Percentiles rank a stretch among this genome's conserved stretches.
Evolutionary conservation across 441 rosid genomes (phyloP).

Genomic region (Gossypium davidsonii): DNA sequence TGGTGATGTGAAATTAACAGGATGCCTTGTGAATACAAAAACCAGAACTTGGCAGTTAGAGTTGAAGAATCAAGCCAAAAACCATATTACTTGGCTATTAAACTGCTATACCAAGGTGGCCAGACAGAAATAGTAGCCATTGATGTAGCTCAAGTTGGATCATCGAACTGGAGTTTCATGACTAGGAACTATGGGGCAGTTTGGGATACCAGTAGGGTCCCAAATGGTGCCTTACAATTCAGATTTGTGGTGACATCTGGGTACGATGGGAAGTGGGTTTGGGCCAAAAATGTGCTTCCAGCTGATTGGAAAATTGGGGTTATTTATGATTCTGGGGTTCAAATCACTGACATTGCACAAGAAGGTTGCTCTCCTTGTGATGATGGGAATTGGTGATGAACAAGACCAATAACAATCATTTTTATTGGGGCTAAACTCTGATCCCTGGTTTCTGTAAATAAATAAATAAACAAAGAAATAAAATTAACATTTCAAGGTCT

Average conservation of each 20-base stretch:
- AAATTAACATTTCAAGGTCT: neutral
- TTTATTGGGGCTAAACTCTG: no score
- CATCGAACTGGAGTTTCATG: slow-evolving; percentile 61
- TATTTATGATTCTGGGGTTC: slow-evolving; percentile 58
- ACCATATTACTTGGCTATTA: slow-evolving; percentile 67
- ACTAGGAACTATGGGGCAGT: slow-evolving; percentile 65
- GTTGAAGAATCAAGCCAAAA: slow-evolving; percentile 81
- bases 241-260: slow-evolving; percentile 67
- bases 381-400: slow-evolving; percentile 42
- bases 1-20: slow-evolving; percentile 27
- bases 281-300: slow-evolving; percentile 68
- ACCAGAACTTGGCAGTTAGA: slow-evolving; percentile 55
- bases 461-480: no score
- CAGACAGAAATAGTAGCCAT: slow-evolving; percentile 77
- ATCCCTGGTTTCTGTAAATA: no score
- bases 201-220: slow-evolving; percentile 62
- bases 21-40: slow-evolving; percentile 68
- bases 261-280: slow-evolving; percentile 71
- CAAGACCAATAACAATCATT: no score
- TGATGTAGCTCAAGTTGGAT: slow-evolving; percentile 69
- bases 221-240: slow-evolving; percentile 66
- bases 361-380: slow-evolving; percentile 71
- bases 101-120: slow-evolving; percentile 78
- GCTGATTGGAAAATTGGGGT: slow-evolving; percentile 56
- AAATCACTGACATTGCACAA: slow-evolving; percentile 71